Evolutionary conservation across 768 basidiomycete genomes (phyloP).

Genomic region (Xanthoconium purpureum): DNA sequence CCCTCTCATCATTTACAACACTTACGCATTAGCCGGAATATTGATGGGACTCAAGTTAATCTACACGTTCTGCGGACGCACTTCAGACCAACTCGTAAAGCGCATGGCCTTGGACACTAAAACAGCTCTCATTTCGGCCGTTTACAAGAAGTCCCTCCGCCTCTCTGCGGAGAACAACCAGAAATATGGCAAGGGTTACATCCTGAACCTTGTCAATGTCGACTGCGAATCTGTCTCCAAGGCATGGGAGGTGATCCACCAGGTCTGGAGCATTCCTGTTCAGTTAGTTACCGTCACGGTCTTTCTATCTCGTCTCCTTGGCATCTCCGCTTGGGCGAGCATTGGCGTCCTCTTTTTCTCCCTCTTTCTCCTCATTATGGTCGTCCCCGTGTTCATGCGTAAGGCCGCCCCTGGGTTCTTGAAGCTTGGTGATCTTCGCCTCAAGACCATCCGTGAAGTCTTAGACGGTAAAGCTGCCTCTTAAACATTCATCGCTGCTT

Average conservation of each 20-base stretch:
- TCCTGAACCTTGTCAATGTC: slow-evolving; percentile 32
- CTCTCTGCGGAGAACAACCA: slow-evolving; percentile 26
- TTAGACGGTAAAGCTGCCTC: slow-evolving; percentile 20
- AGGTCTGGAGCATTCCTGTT: slow-evolving; percentile 27
- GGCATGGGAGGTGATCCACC: slow-evolving; percentile 28
- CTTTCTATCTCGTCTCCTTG: slow-evolving; percentile 26
- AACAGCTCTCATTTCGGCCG: slow-evolving; percentile 28
- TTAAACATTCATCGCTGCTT: neutral
- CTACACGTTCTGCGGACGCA: slow-evolving; percentile 26
- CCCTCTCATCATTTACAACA: slow-evolving; percentile 25
- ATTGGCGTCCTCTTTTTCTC: slow-evolving; percentile 24
- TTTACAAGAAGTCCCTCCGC: slow-evolving; percentile 31
- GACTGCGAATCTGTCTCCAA: slow-evolving; percentile 31
- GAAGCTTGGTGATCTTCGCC: slow-evolving; percentile 27
- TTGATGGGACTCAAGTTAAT: slow-evolving; percentile 25
- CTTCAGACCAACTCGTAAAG: slow-evolving; percentile 29
- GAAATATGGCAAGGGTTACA: slow-evolving; percentile 26
- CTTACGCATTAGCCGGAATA: slow-evolving; percentile 23
- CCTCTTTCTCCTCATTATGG: slow-evolving; percentile 28
- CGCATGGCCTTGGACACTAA: slow-evolving; percentile 31
- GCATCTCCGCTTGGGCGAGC: slow-evolving; percentile 29
- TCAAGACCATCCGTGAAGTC: slow-evolving; percentile 29
- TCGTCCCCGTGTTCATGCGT: slow-evolving; percentile 33
- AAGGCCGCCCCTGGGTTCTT: slow-evolving; percentile 29
- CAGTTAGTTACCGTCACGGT: slow-evolving; percentile 23